phyloP scores from a whole-genome alignment of 345 rosid genomes.

The Brassica napus region DNA sequence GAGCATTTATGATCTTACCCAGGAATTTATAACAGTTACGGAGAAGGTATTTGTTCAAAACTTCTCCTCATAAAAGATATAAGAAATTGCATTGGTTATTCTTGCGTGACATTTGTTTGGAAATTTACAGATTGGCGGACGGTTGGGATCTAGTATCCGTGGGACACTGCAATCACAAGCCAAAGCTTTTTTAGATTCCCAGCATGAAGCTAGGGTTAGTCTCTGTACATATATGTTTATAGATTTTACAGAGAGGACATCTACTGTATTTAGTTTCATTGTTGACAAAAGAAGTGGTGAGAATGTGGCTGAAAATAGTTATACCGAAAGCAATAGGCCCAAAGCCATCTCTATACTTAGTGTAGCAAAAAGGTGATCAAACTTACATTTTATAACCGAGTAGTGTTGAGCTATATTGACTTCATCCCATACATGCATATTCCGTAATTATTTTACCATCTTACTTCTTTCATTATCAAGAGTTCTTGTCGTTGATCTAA shows the following conservation, averaged over 20 bases:
- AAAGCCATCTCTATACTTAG: slow-evolving; percentile 10
- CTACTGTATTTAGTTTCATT: slow-evolving; percentile 2
- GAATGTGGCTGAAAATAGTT: slow-evolving; percentile 16
- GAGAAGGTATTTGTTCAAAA: slow-evolving; percentile 68
- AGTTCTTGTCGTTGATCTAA: slow-evolving; percentile 7
- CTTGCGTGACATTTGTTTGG: slow-evolving; percentile 31
- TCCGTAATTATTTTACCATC: slow-evolving; percentile 14
- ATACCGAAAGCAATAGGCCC: slow-evolving; percentile 4
- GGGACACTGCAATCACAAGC: slow-evolving; percentile 98
- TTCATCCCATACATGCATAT: slow-evolving; percentile 6
- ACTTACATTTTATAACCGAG: not conserved
- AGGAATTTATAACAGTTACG: slow-evolving; percentile 82
- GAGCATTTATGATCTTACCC: slow-evolving; percentile 85
- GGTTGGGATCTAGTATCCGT: slow-evolving; percentile 95
- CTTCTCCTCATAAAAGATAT: slow-evolving; percentile 17
- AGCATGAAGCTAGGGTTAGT: slow-evolving; percentile 96
- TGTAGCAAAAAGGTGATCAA: slow-evolving; percentile 2
- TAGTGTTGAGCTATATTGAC: slow-evolving; percentile 6
- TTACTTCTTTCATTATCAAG: not conserved
- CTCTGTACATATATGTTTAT: slow-evolving; percentile 11
- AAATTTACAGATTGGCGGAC: slow-evolving; percentile 84
- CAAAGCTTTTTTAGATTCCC: slow-evolving; percentile 85
- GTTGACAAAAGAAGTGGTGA: not conserved
- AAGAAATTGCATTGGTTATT: slow-evolving; percentile 27
- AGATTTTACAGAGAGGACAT: slow-evolving; percentile 7